Base-by-base conservation (phyloP, 257 asterid species). In the Solanum paucissectum region DNA sequence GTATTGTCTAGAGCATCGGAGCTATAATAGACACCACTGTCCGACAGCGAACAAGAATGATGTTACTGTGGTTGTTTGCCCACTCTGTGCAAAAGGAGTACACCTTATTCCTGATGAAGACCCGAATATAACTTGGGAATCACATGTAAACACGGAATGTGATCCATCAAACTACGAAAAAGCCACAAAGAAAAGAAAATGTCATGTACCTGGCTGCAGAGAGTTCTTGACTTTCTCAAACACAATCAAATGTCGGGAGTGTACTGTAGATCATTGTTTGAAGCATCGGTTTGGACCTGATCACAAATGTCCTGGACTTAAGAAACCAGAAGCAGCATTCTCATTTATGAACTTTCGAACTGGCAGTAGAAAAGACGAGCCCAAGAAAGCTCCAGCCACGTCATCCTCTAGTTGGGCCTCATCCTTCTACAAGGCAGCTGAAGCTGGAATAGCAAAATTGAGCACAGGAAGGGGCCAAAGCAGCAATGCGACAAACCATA, bases 61-160 rank as follows among this genome's bases (percentile, higher is more conserved):
- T 82, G 94, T 94, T 32, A 96, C 98, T 18, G 98, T 97, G 44
- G 99, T 92, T 46, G 33, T 97, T 87, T 97, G 99, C 89, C 99
- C 99, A 29, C 94, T 97, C 66, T 97, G 99, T 89, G 99, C 99
- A 11, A 94, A 94, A 92, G 99, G 98, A 12, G 98, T 97, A 60
- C 98, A 96, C 77, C 86, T 97, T 74, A 92, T 91, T 72, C 97
- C 95, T 2, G 95, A 94, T 69, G 98, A 96, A 90, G 93, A 97
- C 89, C 98, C 99, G 1, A 97, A 97, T 71, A 94, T 97, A 49
- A 95, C 98, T 8, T 97, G 99, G 99, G 99, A 97, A 91, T 94
- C 99, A 9, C 99, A 97, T 87, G 96, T 97, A 36, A 97, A 97
- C 90, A 89, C 90, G 12, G 99, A 96, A 18, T 97, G 99, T 52